Conservation (phyloP, 1,284 basidiomycete species). For the Grifola frondosa region DNA sequence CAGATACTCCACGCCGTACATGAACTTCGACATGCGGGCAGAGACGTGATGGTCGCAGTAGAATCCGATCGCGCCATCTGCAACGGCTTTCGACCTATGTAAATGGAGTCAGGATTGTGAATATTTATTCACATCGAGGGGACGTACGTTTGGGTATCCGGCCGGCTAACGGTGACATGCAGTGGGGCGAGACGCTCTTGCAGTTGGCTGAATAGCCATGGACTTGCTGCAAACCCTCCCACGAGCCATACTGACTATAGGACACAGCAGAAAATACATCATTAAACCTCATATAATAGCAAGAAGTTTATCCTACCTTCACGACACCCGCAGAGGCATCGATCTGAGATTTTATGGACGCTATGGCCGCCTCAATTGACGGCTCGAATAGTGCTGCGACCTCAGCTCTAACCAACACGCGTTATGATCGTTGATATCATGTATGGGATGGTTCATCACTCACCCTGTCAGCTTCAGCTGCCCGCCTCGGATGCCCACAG, state of each 20-base stretch:
- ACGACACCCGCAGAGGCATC: slow-evolving; percentile 64
- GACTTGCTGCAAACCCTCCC: slow-evolving; percentile 77
- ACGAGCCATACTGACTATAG: slow-evolving; percentile 71
- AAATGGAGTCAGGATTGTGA: neutral
- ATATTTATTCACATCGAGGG: neutral
- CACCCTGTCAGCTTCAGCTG: slow-evolving; percentile 71
- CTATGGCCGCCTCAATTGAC: slow-evolving; percentile 67
- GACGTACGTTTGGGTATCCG: slow-evolving; percentile 72
- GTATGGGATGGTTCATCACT: slow-evolving; percentile 13
- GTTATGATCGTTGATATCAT: neutral
- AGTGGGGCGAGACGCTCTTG: slow-evolving; percentile 59
- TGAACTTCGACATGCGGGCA: slow-evolving; percentile 72
- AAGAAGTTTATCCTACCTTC: slow-evolving; percentile 48
- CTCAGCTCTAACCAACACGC: slow-evolving; percentile 39
- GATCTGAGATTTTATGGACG: slow-evolving; percentile 69
- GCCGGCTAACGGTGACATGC: slow-evolving; percentile 63
- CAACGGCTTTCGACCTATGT: slow-evolving; percentile 72
- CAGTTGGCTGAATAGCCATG: slow-evolving; percentile 73
- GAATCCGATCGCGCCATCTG: slow-evolving; percentile 78
- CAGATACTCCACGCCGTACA: slow-evolving; percentile 79
- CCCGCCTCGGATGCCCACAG: slow-evolving; percentile 68
- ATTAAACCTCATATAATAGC: neutral
- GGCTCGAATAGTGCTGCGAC: slow-evolving; percentile 76
- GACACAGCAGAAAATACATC: neutral
- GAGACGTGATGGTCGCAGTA: slow-evolving; percentile 81